A percentile compares a stretch with the other conserved stretches of the same genome.
phyloP scores from a whole-genome alignment of 345 rosid species.

The Euphorbia pulcherrima region DNA sequence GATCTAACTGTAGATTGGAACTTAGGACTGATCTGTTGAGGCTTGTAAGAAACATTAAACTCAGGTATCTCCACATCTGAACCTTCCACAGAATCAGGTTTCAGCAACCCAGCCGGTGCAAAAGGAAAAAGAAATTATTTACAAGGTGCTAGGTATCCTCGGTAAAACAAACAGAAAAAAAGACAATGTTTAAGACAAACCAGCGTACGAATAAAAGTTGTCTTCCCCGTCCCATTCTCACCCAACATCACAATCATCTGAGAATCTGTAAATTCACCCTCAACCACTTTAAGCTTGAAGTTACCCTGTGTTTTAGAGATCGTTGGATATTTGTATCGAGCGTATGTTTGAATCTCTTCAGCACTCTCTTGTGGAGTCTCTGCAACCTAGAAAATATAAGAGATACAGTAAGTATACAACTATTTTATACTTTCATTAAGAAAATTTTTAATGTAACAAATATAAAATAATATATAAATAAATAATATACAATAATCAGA shows the following conservation, averaged over 20 bases:
- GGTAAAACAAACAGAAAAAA: conserved; percentile 7
- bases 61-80: conserved; percentile 85
- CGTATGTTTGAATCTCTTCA: conserved; percentile 90
- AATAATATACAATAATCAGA: too few relatives aligned
- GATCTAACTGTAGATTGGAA: conserved; percentile 73
- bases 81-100: conserved; percentile 73
- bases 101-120: conserved; percentile 81
- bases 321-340: conserved; percentile 86
- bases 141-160: neutral
- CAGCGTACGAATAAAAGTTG: conserved; percentile 98
- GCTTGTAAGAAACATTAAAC: conserved; percentile 96
- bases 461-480: too few relatives aligned
- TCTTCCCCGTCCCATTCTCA: conserved; percentile 98
- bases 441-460: too few relatives aligned
- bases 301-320: conserved; percentile 87
- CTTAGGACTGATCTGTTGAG: conserved; percentile 93
- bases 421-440: too few relatives aligned
- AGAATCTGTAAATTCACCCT: conserved; percentile 99
- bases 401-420: neutral
- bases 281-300: conserved; percentile 68
- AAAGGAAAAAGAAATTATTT: conserved; percentile 14
- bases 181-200: conserved; percentile 33
- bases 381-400: conserved; percentile 62
- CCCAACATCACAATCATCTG: conserved; percentile 97
- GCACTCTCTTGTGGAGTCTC: conserved; percentile 94